These are phyloP conservation scores for Plasmopara viticola DNA, from an alignment of 352 stramenopile species.

Conservation along the genomic window DNA sequence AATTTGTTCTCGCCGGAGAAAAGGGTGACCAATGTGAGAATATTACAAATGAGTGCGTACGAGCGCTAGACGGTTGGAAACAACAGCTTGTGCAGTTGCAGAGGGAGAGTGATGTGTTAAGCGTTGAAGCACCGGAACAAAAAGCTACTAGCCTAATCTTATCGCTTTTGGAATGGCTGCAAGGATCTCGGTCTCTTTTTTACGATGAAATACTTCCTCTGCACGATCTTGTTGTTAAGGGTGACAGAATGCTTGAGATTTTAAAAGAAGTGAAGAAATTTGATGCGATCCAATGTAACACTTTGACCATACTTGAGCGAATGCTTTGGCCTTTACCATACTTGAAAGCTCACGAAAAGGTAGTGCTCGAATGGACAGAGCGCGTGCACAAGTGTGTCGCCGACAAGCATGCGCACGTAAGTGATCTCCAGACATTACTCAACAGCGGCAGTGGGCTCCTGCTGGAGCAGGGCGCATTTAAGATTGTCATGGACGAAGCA, in stretches of 20 bases:
- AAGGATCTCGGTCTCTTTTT: conserved; percentile 69
- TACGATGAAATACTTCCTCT: conserved; percentile 71
- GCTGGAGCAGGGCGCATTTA: conserved; percentile 71
- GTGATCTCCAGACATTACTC: conserved; percentile 51
- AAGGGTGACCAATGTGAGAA: conserved; percentile 21
- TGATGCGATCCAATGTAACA: conserved; percentile 21
- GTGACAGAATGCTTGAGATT: conserved; percentile 29
- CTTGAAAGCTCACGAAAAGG: conserved; percentile 51
- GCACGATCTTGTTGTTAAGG: conserved; percentile 50
- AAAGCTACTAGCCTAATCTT: conserved; percentile 40
- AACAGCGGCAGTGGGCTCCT: conserved; percentile 49
- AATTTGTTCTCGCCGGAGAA: conserved; percentile 39
- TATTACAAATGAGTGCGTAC: conserved; percentile 62
- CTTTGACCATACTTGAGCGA: conserved; percentile 34
- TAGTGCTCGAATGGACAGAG: conserved; percentile 58
- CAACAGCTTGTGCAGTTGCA: conserved; percentile 49
- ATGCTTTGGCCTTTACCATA: conserved; percentile 76
- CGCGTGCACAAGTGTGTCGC: conserved; percentile 53
- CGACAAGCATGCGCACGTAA: conserved; percentile 50
- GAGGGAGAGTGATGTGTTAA: conserved; percentile 64
- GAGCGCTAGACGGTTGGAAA: conserved; percentile 61
- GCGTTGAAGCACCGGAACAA: conserved; percentile 55
- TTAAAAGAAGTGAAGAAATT: conserved; percentile 22
- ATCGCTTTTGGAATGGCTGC: conserved; percentile 69
- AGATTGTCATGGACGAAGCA: conserved; percentile 72